Conservation (phyloP, 192 early-diverging fungal genomes). For the Entomortierella chlamydospora region DNA sequence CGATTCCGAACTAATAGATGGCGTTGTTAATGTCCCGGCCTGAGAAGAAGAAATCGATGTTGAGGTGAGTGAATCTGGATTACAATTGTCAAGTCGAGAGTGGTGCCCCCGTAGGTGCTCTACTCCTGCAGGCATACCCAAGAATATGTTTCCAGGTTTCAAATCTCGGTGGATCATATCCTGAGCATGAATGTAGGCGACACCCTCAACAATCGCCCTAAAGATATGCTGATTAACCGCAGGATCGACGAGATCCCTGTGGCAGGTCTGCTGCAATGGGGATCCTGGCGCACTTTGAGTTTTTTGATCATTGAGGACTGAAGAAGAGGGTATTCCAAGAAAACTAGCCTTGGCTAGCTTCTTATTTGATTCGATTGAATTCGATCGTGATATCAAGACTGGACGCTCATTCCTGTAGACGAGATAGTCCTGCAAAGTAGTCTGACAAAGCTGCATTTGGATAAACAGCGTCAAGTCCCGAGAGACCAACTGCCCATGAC, state of each 20-base stretch:
- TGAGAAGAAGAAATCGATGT: background rate
- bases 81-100: background rate
- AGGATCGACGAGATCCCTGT: constrained; percentile 64
- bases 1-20: background rate
- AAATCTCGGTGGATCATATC: constrained; percentile 83
- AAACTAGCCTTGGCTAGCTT: constrained; percentile 6
- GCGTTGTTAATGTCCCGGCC: background rate
- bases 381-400: constrained; percentile 8
- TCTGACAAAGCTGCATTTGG: constrained; percentile 95
- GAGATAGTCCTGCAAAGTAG: constrained; percentile 76
- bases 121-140: constrained; percentile 49
- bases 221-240: constrained; percentile 72
- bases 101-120: constrained; percentile 20
- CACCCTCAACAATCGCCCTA: constrained; percentile 79
- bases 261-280: constrained; percentile 20
- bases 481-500: constrained; percentile 21
- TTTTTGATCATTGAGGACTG: background rate
- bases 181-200: constrained; percentile 78
- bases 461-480: constrained; percentile 73
- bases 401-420: constrained; percentile 71
- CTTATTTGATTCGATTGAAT: constrained; percentile 26
- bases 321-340: constrained; percentile 10
- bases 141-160: constrained; percentile 79
- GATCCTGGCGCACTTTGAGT: constrained; percentile 32
- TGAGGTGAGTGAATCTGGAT: background rate